phyloP scores from a whole-genome alignment of 2,329 filamentous ascomycete genomes.

The Sclerotiophoma versabilis region DNA sequence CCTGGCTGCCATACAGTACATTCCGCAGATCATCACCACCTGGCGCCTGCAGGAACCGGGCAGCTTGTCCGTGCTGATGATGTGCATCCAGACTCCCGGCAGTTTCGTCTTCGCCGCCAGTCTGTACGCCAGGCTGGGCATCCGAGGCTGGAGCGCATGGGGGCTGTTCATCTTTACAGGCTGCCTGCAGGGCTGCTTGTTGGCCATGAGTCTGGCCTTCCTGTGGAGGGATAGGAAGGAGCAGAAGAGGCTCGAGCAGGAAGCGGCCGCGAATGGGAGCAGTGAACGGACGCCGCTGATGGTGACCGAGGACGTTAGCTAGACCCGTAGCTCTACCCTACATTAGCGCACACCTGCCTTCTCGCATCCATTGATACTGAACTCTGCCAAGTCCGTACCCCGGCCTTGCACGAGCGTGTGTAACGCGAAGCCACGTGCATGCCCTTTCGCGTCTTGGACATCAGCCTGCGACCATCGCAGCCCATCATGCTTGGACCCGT shows the following conservation, averaged over 20 bases:
- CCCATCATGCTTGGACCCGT: neutral
- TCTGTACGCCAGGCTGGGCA: constrained; percentile 78
- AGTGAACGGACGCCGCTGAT: constrained; percentile 10
- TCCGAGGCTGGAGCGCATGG: constrained; percentile 93
- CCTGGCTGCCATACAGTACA: constrained; percentile 86
- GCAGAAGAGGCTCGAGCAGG: constrained; percentile 28
- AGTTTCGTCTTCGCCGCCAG: constrained; percentile 89
- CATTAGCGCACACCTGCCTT: neutral
- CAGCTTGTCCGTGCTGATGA: constrained; percentile 94
- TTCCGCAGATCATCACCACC: constrained; percentile 94
- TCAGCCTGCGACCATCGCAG: constrained; percentile 4
- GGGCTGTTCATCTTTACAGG: constrained; percentile 89
- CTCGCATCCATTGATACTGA: neutral
- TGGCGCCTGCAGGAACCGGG: constrained; percentile 84
- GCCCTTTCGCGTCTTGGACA: neutral
- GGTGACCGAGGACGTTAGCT: constrained; percentile 11
- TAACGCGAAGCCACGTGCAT: constrained; percentile 10
- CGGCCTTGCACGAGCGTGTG: constrained; percentile 6
- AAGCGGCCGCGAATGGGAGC: neutral
- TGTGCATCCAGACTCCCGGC: constrained; percentile 96
- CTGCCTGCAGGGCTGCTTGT: constrained; percentile 78
- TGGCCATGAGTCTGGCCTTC: constrained; percentile 83
- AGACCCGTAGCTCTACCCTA: neutral
- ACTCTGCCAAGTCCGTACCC: neutral
- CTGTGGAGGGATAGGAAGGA: constrained; percentile 59